Evolutionary conservation across 805 yeast genomes (phyloP).

Genomic region (Metschnikowia cubensis): DNA sequence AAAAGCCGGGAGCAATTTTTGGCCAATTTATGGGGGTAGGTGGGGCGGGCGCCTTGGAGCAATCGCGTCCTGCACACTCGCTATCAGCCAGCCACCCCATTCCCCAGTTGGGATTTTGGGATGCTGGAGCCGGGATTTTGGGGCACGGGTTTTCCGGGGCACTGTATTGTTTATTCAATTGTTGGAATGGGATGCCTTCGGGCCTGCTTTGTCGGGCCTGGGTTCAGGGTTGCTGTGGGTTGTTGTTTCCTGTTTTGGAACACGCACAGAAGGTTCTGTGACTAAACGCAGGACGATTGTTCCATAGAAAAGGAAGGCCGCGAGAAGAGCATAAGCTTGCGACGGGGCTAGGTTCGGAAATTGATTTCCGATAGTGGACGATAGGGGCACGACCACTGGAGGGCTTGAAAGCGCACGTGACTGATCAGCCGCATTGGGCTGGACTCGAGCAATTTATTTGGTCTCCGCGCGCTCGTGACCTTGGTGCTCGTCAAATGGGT

Average conservation of each 20-base stretch:
- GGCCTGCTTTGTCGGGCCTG: too few relatives aligned
- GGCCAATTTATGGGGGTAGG: background rate
- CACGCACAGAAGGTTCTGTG: slow-evolving; percentile 4
- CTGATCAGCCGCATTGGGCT: background rate
- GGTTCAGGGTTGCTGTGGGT: too few relatives aligned
- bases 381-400: too few relatives aligned
- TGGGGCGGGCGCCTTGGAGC: slow-evolving; percentile 2
- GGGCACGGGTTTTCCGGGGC: too few relatives aligned
- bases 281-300: background rate
- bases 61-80: slow-evolving; percentile 4
- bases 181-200: too few relatives aligned
- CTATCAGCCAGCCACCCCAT: slow-evolving; percentile 9
- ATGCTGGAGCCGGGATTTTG: too few relatives aligned
- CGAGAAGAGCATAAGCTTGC: background rate
- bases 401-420: background rate
- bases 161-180: too few relatives aligned
- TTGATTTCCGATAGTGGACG: too few relatives aligned
- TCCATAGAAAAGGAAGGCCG: background rate
- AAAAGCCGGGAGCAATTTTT: background rate
- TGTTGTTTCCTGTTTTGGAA: background rate
- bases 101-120: background rate
- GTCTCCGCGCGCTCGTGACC: too few relatives aligned
- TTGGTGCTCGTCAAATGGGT: too few relatives aligned
- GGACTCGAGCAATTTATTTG: too few relatives aligned
- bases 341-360: too few relatives aligned